Evolutionary conservation across 495 filamentous ascomycete species (phyloP), one percentile per base, ranked within the genome.

Genomic region (Neurospora sp.): DNA sequence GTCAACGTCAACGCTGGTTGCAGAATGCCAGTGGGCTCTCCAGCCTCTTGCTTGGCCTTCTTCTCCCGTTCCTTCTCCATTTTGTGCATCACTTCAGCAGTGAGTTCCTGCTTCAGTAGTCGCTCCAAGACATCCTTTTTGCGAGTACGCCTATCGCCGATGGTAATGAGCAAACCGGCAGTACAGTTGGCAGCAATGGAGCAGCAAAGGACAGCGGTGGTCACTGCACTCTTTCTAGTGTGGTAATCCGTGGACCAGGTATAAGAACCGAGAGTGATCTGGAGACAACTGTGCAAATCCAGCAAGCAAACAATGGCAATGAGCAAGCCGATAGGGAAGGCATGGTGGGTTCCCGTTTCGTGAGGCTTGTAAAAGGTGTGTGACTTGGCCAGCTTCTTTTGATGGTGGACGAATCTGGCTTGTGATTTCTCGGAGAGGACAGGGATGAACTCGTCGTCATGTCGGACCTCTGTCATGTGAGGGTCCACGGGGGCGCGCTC

Each of bases 301-400:
- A 95, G 84, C n/a, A 95, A 80, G 23, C 92, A 84, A 4, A 93
- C 89, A 44, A 93, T 88, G 44, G 91, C 86, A 48, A 94, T 83
- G 39, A 94, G 87, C 23, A 92, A 82, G 42, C 87, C 86, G 9
- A 92, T 84, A 0, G 92, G 92, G 76, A 94, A 95, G 8, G 92
- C 92, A 77, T 90, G 86, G 77, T 95, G 92, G 3, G 92, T 94
- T 46, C 87, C 81, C 0, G 92, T 94, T 82, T 94, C 92, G 81
- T 95, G 92, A 1, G 92, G 92, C 78, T 92, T 93, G 84, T 94
- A 95, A 81, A 93, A 95, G 2, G 91, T 92, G 77, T 95, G 92
- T 0, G 90, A 91, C 70, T 89, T 91, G 75, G 90, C 84, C 74
- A 94, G 91, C 76, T 93, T 94, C 40, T 82, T 85, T 76, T 93